Percentiles rank a stretch among this genome's conserved stretches.
phyloP scores from a whole-genome alignment of 2,329 filamentous ascomycete genomes.

The Ceratocystis variospora region DNA sequence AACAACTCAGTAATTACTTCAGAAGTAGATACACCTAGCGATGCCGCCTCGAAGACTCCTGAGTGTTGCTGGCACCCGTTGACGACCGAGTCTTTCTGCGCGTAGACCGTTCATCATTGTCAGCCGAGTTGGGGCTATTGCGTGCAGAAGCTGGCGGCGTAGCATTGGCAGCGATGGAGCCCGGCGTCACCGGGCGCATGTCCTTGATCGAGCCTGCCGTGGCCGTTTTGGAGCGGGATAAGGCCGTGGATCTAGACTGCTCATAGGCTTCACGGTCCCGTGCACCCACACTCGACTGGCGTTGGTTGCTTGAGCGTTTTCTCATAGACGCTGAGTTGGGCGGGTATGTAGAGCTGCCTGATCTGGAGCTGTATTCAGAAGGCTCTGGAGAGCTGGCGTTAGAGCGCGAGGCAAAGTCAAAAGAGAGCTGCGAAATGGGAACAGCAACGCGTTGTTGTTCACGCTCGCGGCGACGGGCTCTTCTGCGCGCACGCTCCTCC shows the following conservation, averaged over 20 bases:
- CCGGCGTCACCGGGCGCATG: slow-evolving; percentile 13
- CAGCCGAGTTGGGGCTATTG: slow-evolving; percentile 14
- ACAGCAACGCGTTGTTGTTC: slow-evolving; percentile 38
- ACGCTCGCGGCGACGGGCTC: slow-evolving; percentile 22
- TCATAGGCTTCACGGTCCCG: slow-evolving; percentile 15
- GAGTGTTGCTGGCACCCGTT: not conserved
- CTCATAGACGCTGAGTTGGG: slow-evolving; percentile 14
- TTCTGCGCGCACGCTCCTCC: slow-evolving; percentile 29
- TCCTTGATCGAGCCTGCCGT: slow-evolving; percentile 1
- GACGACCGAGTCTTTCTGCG: slow-evolving; percentile 12
- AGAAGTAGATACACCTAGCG: slow-evolving; percentile 13
- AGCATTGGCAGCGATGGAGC: slow-evolving; percentile 7
- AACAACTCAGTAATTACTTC: no score
- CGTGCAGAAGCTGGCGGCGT: slow-evolving; percentile 10
- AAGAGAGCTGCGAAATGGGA: slow-evolving; percentile 36
- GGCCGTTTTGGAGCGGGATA: slow-evolving; percentile 14
- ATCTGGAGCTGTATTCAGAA: slow-evolving; percentile 8
- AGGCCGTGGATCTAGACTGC: slow-evolving; percentile 2
- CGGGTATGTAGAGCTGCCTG: slow-evolving; percentile 12
- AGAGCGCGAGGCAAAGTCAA: slow-evolving; percentile 9
- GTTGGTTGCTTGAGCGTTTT: slow-evolving; percentile 8
- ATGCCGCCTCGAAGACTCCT: slow-evolving; percentile 17
- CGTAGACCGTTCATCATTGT: slow-evolving; percentile 9
- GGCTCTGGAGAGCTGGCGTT: slow-evolving; percentile 10
- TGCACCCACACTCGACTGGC: slow-evolving; percentile 16